These are phyloP conservation scores for Fraxinus floribunda DNA, from an alignment of 305 asterid species.

Conservation along the genomic window DNA sequence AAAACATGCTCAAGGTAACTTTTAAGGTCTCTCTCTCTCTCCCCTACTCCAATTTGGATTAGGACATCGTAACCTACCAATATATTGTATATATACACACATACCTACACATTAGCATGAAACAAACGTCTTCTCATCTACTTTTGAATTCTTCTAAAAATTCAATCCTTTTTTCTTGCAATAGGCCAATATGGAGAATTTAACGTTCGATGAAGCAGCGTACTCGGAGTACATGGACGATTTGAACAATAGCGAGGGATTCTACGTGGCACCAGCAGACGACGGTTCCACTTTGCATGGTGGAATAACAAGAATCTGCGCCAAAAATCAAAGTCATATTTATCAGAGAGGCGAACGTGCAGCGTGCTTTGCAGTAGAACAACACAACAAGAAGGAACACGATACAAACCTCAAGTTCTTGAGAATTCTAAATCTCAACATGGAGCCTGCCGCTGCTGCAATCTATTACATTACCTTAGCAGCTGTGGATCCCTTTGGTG, in stretches of 20 bases:
- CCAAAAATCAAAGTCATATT: neutral
- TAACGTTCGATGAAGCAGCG: neutral
- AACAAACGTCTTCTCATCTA: neutral
- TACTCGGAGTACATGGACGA: slow-evolving; percentile 7
- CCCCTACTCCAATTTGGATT: neutral
- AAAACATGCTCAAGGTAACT: neutral
- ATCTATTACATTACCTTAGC: slow-evolving; percentile 42
- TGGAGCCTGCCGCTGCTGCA: slow-evolving; percentile 48
- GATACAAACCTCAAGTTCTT: slow-evolving; percentile 1
- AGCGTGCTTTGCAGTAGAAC: neutral
- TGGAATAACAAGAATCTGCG: neutral
- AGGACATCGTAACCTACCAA: neutral
- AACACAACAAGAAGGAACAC: neutral
- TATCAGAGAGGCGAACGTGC: neutral
- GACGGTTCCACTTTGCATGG: neutral
- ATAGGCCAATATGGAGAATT: neutral
- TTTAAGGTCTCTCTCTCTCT: neutral
- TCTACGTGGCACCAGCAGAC: neutral
- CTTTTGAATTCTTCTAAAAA: neutral
- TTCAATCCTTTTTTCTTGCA: neutral
- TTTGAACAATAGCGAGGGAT: slow-evolving; percentile 1
- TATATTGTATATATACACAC: neutral
- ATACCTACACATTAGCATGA: neutral
- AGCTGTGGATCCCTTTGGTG: slow-evolving; percentile 23
- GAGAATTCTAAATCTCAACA: slow-evolving; percentile 25